A percentile compares a stretch with the other conserved stretches of the same genome.
Evolutionary conservation across 129 eudicot genomes (phyloP).

Genomic region (Flaveria sonorensis): DNA sequence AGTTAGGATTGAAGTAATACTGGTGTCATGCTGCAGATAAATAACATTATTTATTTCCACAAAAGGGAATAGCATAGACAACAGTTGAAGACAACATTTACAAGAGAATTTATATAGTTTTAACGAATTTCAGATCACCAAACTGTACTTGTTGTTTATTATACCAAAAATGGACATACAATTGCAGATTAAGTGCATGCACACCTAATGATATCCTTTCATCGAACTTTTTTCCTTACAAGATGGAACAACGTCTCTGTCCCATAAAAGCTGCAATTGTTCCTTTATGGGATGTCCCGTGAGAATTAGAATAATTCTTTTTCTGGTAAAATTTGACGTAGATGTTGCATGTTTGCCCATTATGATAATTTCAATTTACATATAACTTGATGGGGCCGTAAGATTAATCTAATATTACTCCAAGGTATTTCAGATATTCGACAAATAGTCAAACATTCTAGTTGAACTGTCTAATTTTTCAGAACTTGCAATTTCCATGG

Average conservation of each 20-base stretch:
- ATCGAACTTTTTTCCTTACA: neutral
- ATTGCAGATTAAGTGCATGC: neutral
- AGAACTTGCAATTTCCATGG: neutral
- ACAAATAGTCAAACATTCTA: neutral
- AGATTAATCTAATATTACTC: neutral
- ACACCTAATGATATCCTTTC: constrained; percentile 4
- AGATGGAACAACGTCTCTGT: neutral
- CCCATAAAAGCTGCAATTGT: constrained; percentile 4
- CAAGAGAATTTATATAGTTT: neutral
- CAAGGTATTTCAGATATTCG: constrained; percentile 1
- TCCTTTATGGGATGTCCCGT: too few relatives aligned
- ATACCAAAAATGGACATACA: neutral
- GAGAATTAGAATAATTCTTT: too few relatives aligned
- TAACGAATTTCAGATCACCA: neutral
- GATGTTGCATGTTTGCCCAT: neutral
- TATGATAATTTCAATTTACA: too few relatives aligned
- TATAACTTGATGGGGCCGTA: neutral
- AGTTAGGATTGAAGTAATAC: constrained; percentile 18
- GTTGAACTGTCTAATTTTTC: neutral
- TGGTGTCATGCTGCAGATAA: neutral
- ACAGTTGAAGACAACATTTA: neutral
- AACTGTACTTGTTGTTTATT: neutral
- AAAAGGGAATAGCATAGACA: neutral
- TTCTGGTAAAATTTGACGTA: neutral
- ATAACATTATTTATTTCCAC: neutral